Base-by-base conservation (phyloP, 176 grass and related monocot species). In the Elaeis guineensis region DNA sequence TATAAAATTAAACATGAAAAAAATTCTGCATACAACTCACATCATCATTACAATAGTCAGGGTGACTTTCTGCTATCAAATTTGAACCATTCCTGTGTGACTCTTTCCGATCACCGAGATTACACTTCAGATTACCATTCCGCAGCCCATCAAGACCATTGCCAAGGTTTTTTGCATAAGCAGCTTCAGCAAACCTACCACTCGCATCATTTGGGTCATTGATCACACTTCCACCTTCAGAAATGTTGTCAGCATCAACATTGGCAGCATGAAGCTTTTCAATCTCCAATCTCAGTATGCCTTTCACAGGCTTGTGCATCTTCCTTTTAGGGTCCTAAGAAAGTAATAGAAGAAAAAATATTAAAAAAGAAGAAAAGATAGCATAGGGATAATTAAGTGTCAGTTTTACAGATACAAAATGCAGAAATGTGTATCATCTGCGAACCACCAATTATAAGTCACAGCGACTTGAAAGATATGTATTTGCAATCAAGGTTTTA, bases 291-390 rank as follows among this genome's bases (percentile, higher is more conserved):
- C 59, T 83, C 50, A 98, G 68, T 70, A 92, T 79, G 58, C 84
- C 88, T 89, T 98, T 98, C 55, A 98, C 93, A 21, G 93, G 88
- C 72, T 98, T 98, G 79, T 98, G 93, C 55, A 92, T 79, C 78
- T 98, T 98, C 49, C 93, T 72, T 89, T 98, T 98, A 22, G 93
- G 93, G 55, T 98, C 93, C 93, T 98, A 76, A 77, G 21, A 15
- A 63, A 19, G n/a, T 25, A 69, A 74, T 16, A 20, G 52, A 22
- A 25, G 19, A 52, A 25, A 49, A 52, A 60, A 49, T 6, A 59
- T 30, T 16, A 57, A 35, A 52, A 15, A 8, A 44, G 16, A 5
- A 24, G 3, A 52, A 16, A 44, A 15, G n/a, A 59, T 18, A 51
- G 18, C 25, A 11, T 51, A 26, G 35, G 35, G 35, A 44, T 44